Percentiles rank a stretch among this genome's conserved stretches.
These are phyloP conservation scores for Sporothrix euskadiensis DNA, from an alignment of 2,329 filamentous ascomycete species.

Conservation along the genomic window DNA sequence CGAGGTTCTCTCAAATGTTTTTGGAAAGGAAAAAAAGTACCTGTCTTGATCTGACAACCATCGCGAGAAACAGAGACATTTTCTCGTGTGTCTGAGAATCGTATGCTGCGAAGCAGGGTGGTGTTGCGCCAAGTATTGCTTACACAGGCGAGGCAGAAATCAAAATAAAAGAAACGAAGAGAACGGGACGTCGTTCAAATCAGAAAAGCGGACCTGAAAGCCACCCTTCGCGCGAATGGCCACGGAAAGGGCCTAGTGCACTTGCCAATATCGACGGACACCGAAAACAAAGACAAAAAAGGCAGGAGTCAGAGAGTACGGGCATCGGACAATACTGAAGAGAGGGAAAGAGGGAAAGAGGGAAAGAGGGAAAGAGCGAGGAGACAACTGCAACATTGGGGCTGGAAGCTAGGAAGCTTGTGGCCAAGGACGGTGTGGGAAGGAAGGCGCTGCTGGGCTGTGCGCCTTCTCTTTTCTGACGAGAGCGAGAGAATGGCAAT, in stretches of 20 bases:
- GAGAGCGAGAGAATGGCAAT: background rate
- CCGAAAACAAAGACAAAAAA: slow-evolving; percentile 13
- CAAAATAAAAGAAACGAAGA: background rate
- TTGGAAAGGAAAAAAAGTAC: background rate
- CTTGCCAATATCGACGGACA: background rate
- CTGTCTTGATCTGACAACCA: background rate
- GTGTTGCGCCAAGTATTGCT: background rate
- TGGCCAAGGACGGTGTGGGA: background rate
- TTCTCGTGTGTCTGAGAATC: background rate
- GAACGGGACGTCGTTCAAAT: background rate
- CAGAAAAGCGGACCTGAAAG: background rate
- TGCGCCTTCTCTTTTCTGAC: background rate
- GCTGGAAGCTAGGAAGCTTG: background rate
- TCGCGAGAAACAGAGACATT: background rate
- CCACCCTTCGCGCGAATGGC: background rate
- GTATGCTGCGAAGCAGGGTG: background rate
- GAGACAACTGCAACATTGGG: background rate
- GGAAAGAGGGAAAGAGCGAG: background rate
- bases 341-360: background rate
- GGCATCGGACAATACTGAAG: background rate
- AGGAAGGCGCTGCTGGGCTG: slow-evolving; percentile 5
- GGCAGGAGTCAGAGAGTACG: background rate
- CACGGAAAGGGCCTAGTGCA: slow-evolving; percentile 19
- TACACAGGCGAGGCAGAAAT: background rate
- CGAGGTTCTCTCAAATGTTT: background rate